Conservation (phyloP, 495 filamentous ascomycete species). For the Hyaloscypha finlandica region DNA sequence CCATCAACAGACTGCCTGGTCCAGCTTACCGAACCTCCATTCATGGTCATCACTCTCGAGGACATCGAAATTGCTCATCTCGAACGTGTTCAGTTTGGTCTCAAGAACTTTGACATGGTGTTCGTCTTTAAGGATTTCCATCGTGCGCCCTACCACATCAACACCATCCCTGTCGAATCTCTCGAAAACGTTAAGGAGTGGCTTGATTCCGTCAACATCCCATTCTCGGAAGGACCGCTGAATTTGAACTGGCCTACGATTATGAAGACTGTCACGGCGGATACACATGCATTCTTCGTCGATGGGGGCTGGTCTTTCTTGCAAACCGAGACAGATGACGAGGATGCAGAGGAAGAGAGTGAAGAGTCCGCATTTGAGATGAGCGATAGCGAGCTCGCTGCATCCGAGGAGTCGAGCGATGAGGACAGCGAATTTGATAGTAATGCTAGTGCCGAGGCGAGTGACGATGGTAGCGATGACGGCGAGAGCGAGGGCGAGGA, state of each 20-base stretch:
- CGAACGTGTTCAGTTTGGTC: conserved; percentile 95
- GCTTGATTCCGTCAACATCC: conserved; percentile 92
- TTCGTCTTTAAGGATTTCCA: conserved; percentile 97
- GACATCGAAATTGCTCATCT: conserved; percentile 97
- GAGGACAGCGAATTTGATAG: conserved; percentile 94
- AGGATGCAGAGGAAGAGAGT: conserved; percentile 74
- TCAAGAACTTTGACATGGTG: conserved; percentile 99
- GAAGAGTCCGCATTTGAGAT: conserved; percentile 94
- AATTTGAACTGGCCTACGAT: conserved; percentile 99
- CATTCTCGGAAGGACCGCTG: conserved; percentile 91
- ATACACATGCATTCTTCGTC: conserved; percentile 91
- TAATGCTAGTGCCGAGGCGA: conserved; percentile 77
- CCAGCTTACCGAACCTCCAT: conserved; percentile 94
- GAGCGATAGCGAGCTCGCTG: conserved; percentile 77
- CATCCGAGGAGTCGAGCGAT: conserved; percentile 75
- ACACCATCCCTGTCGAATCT: conserved; percentile 95
- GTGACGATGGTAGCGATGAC: conserved; percentile 66
- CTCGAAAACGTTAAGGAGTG: conserved; percentile 97
- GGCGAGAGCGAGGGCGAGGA: conserved; percentile 85
- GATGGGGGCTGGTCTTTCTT: conserved; percentile 98
- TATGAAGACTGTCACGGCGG: conserved; percentile 96
- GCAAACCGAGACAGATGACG: conserved; percentile 81
- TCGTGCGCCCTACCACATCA: conserved; percentile 85
- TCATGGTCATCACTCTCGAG: conserved; percentile 89
- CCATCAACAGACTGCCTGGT: conserved; percentile 98